Evolutionary conservation across 148 eudicot species (phyloP).

Genomic region (Rhododendron griersonianum): DNA sequence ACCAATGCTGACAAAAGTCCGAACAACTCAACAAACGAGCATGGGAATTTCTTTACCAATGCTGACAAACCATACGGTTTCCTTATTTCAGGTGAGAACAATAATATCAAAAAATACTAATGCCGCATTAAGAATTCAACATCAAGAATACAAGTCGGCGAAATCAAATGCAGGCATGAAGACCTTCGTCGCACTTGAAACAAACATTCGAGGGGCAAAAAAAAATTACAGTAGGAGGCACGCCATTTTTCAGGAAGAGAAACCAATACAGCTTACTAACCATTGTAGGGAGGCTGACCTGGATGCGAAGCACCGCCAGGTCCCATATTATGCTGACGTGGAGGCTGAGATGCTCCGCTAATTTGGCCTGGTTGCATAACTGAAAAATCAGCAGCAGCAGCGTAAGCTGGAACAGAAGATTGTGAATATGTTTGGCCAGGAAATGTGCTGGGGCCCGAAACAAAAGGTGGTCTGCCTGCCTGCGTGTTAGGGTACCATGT

Average conservation of each 20-base stretch:
- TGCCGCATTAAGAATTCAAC: neutral
- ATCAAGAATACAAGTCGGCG: neutral
- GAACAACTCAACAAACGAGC: neutral
- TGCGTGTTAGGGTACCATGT: neutral
- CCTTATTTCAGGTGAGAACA: too few species aligned
- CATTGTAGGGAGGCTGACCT: neutral
- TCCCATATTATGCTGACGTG: neutral
- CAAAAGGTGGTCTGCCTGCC: neutral
- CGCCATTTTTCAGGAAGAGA: neutral
- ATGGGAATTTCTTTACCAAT: neutral
- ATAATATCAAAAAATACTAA: too few species aligned
- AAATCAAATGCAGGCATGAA: neutral
- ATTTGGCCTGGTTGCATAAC: neutral
- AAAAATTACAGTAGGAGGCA: neutral
- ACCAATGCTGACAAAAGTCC: neutral
- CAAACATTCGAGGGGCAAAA: neutral
- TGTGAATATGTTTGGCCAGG: neutral
- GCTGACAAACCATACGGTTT: neutral
- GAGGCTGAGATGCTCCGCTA: neutral
- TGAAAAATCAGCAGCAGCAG: neutral
- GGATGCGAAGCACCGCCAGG: neutral
- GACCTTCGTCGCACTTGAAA: neutral
- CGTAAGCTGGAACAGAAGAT: neutral
- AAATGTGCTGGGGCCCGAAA: neutral
- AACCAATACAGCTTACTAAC: neutral